phyloP scores from a whole-genome alignment of 2,329 filamentous ascomycete genomes.

The Emergomyces orientalis region DNA sequence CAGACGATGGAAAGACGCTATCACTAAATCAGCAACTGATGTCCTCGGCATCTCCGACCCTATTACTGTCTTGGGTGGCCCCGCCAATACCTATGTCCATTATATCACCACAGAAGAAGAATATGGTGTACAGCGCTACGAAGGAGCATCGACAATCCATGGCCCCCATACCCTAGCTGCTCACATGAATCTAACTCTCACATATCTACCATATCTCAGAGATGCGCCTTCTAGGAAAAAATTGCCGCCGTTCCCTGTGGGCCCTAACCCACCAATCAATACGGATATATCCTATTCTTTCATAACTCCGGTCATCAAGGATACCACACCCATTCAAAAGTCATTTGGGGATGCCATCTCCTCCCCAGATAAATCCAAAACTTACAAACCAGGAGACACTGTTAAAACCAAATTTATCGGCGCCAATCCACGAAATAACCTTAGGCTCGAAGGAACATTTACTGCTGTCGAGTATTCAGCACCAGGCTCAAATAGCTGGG shows the following conservation, averaged over 20 bases:
- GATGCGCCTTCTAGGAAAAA: constrained; percentile 33
- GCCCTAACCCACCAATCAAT: constrained; percentile 67
- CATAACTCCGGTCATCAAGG: constrained; percentile 68
- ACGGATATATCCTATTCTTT: constrained; percentile 66
- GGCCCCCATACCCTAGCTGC: constrained; percentile 74
- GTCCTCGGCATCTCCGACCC: constrained; percentile 46
- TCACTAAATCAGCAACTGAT: constrained; percentile 48
- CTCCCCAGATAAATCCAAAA: constrained; percentile 43
- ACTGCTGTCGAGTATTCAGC: constrained; percentile 61
- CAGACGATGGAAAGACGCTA: constrained; percentile 69
- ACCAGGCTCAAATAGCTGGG: constrained; percentile 47
- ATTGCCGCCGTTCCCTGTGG: constrained; percentile 41
- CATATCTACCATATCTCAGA: constrained; percentile 57
- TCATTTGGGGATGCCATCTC: constrained; percentile 59
- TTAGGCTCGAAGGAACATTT: constrained; percentile 68
- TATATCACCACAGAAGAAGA: constrained; percentile 73
- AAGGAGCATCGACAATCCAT: constrained; percentile 87
- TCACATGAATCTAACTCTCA: constrained; percentile 78
- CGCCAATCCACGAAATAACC: constrained; percentile 83
- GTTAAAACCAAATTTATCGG: constrained; percentile 66
- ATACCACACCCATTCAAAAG: constrained; percentile 56
- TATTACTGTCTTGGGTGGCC: constrained; percentile 75
- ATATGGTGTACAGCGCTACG: constrained; percentile 77
- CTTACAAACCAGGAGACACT: constrained; percentile 52
- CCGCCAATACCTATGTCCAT: constrained; percentile 83